Base-by-base conservation (phyloP, 352 stramenopile genomes). In the Pythium oligandrum region DNA sequence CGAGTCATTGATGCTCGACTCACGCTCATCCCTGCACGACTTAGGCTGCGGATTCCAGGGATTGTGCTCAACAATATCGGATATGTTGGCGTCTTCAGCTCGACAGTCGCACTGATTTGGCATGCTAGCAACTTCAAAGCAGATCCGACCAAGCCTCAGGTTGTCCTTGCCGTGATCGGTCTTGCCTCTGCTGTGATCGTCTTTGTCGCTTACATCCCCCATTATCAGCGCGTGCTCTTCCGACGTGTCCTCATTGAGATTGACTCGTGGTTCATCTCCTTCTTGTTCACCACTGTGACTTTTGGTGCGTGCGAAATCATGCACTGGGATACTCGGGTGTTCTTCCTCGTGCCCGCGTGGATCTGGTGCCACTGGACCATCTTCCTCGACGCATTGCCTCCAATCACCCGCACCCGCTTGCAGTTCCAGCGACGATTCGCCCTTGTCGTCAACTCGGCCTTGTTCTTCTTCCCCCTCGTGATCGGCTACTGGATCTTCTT, bases 401-500 rank as follows among this genome's bases (percentile, higher is more conserved):
- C 51, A 3, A 7, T 10, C 10, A 40, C 39, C 10, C 42, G 51
- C 1, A 17, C 26, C 7, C 35, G 36, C 1, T 26, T 57, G 3
- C 43, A 2, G 1, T 31, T 51, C 44, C 33, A n/a, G 8, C 51
- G 51, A 6, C 42, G 17, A 8, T 31, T 57, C n/a, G 4, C 30
- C 4, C 34, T 40, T 6, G 2, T 59, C 2, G 11, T 48, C 26
- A 48, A 2, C 2, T 5, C 12, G 7, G 11, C 33, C 31, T 33
- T 53, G 17, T 3, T 44, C 9, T 8, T 39, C 42, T 57, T 44
- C 43, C 51, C 51, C n/a, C 40, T 48, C 35, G 31, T 54, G 53
- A n/a, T 60, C 11, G 53, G n/a, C 9, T 44, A 53, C 38, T 46
- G 42, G 42, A n/a, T 57, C 40, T 57, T 51, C 42, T 57, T 57